Conservation (phyloP, 2,329 filamentous ascomycete species). For the Talaromyces funiculosus region DNA sequence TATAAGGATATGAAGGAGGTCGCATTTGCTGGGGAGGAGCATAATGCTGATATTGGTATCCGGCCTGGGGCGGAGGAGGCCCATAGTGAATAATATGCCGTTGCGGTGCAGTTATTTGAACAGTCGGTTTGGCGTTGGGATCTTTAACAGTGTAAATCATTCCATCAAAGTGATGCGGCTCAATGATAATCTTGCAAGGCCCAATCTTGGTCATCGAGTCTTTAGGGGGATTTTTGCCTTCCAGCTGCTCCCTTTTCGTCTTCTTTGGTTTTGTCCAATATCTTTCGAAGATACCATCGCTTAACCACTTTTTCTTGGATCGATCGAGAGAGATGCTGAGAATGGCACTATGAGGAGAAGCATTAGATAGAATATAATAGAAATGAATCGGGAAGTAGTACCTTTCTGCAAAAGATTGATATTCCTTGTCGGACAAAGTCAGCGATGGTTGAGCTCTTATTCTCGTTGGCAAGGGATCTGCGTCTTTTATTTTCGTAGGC, state of each 20-base stretch:
- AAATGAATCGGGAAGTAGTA: constrained; percentile 16
- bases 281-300: constrained; percentile 49
- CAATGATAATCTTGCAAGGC: constrained; percentile 54
- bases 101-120: constrained; percentile 35
- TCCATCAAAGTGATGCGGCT: constrained; percentile 59
- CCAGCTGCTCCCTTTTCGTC: constrained; percentile 47
- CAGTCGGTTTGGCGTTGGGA: constrained; percentile 33
- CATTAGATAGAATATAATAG: constrained; percentile 16
- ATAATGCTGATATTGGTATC: constrained; percentile 40
- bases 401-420: constrained; percentile 56
- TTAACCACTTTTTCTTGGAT: constrained; percentile 55
- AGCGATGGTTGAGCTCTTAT: constrained; percentile 43
- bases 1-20: constrained; percentile 21
- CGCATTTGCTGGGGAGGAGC: constrained; percentile 26
- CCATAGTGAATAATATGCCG: constrained; percentile 41
- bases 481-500: constrained; percentile 50
- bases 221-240: constrained; percentile 44
- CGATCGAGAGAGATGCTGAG: constrained; percentile 53
- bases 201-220: constrained; percentile 53
- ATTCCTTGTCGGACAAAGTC: constrained; percentile 47
- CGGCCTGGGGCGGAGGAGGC: constrained; percentile 28
- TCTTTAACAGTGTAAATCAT: constrained; percentile 53
- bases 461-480: constrained; percentile 50
- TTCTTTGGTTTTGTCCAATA: constrained; percentile 56
- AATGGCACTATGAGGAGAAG: constrained; percentile 43